A percentile compares a stretch with the other conserved stretches of the same genome.
These are phyloP conservation scores for Avena eriantha DNA, from an alignment of 176 grass and related monocot genomes.

Conservation along the genomic window DNA sequence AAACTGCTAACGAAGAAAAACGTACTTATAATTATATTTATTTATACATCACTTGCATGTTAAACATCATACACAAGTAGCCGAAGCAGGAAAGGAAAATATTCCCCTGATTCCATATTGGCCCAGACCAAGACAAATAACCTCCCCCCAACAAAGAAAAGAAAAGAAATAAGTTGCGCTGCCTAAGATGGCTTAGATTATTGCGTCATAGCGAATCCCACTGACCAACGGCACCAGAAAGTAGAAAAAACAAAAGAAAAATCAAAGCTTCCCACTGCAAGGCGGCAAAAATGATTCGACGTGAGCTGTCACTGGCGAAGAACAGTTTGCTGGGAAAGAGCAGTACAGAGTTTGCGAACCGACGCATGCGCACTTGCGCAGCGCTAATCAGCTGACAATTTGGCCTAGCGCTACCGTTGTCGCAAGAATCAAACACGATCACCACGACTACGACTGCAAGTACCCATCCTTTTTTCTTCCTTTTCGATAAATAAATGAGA, in stretches of 20 bases:
- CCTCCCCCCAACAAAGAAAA: neutral
- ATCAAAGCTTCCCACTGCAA: neutral
- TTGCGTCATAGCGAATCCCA: neutral
- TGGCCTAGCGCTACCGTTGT: too few species aligned
- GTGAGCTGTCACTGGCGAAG: neutral
- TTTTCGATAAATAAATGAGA: neutral
- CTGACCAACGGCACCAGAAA: neutral
- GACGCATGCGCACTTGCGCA: neutral
- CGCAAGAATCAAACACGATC: neutral
- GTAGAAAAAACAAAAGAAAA: neutral
- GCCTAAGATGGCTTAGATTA: neutral
- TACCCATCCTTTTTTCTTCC: neutral
- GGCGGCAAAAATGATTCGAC: neutral
- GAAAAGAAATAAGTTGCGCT: neutral
- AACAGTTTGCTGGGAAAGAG: neutral
- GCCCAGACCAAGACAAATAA: slow-evolving; percentile 1
- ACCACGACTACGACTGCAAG: neutral
- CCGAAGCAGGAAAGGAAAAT: neutral
- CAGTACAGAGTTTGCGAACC: neutral
- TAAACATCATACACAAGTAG: neutral
- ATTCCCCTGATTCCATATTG: neutral
- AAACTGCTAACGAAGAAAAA: neutral
- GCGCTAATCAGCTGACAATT: neutral
- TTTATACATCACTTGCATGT: too few species aligned
- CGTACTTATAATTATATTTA: too few species aligned